These are phyloP conservation scores for Fistulinella prunicolor DNA, from an alignment of 768 basidiomycete genomes.

Conservation along the genomic window DNA sequence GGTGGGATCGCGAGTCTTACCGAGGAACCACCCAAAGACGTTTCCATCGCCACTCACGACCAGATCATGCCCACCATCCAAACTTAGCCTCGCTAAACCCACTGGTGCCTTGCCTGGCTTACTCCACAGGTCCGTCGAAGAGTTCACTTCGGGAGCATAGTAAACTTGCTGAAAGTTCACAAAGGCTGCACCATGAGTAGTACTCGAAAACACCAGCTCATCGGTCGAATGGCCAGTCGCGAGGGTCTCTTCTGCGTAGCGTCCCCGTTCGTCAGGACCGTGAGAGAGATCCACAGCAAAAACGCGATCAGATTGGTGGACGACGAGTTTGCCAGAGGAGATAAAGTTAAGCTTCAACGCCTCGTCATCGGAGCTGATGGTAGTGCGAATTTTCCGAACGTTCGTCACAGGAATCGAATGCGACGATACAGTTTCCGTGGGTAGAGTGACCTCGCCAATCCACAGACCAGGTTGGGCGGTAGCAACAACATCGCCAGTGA, in stretches of 20 bases:
- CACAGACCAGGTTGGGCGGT: slow-evolving; percentile 64
- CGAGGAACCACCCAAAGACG: slow-evolving; percentile 71
- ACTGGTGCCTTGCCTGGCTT: slow-evolving; percentile 66
- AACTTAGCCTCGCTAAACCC: slow-evolving; percentile 57
- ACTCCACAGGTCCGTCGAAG: slow-evolving; percentile 56
- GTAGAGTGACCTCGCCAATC: slow-evolving; percentile 55
- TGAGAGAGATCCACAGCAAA: slow-evolving; percentile 51
- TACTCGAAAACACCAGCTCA: slow-evolving; percentile 50
- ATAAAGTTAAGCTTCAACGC: slow-evolving; percentile 55
- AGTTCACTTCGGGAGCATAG: slow-evolving; percentile 44
- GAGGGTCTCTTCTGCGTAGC: slow-evolving; percentile 46
- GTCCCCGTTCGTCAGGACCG: slow-evolving; percentile 44
- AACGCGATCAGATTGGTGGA: slow-evolving; percentile 52
- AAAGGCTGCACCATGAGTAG: slow-evolving; percentile 51
- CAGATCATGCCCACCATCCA: slow-evolving; percentile 74
- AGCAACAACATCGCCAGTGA: slow-evolving; percentile 64
- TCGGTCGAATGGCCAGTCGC: slow-evolving; percentile 55
- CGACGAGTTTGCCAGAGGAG: slow-evolving; percentile 53
- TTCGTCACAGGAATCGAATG: slow-evolving; percentile 42
- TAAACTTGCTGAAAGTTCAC: slow-evolving; percentile 71
- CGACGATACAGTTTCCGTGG: slow-evolving; percentile 26
- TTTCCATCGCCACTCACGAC: slow-evolving; percentile 62
- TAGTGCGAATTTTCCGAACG: slow-evolving; percentile 48
- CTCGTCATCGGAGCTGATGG: slow-evolving; percentile 41
- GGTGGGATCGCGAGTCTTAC: slow-evolving; percentile 34